Evolutionary conservation across 2,329 filamentous ascomycete genomes (phyloP), one percentile per base, ranked within the genome.

Genomic region (Hypoxylon sp.): DNA sequence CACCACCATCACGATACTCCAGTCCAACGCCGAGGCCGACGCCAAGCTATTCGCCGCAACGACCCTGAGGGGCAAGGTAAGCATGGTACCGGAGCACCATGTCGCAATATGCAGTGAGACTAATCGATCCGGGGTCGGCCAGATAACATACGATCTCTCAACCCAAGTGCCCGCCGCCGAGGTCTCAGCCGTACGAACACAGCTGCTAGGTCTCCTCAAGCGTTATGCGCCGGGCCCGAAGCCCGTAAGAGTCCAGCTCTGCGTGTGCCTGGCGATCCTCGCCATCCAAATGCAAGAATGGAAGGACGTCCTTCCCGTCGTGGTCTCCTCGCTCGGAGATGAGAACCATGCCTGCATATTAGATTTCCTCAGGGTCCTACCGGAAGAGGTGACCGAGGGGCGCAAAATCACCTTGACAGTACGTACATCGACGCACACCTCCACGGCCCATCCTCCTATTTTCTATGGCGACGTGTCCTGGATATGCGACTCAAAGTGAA

Each of bases 331-430:
- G 38, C 84, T 98, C 54, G 89, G 90, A 65, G 86, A 84, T 73
- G 86, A 88, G 71, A 92, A 89, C 73, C 87, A 95, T 69, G 87
- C 92, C 65, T 95, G 90, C 75, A 90, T 98, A 70, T 83, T 99
- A 72, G 95, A 99, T 76, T 99, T 99, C 76, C 83, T 99, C 66
- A 92, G 92, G 76, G 93, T 99, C 70, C 87, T 99, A 66, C 95
- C 95, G 54, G 95, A 99, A 82, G 95, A 99, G 84, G 95, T 99
- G 73, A 98, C 91, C 69, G 94, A 99, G 83, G 95, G 95, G 79
- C 92, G 95, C 79, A 99, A 98, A 82, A 97, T 99, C 84, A 97
- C 92, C 83, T 85, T 99, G 79, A 93, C 92, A 86, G 93, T 97
- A 95, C 81, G 92, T 94, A 84, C 87, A 89, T 81, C 81, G 80